Base-by-base conservation (phyloP, 306 rosid genomes). In the Vachellia pachyceras region DNA sequence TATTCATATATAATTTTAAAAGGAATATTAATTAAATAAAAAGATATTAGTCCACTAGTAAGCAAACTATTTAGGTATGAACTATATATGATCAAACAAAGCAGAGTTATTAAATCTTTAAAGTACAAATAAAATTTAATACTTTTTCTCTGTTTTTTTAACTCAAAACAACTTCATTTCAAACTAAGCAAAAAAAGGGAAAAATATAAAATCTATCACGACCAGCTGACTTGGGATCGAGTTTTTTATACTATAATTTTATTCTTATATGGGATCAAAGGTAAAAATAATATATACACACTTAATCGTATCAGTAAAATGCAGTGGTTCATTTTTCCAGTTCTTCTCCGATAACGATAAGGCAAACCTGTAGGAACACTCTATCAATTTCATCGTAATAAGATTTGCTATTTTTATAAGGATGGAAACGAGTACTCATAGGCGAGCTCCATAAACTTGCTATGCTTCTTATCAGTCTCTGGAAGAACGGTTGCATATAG, bases 391-490 rank as follows among this genome's bases (percentile, higher is more conserved):
- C 45, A 39, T 66, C 47, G 3, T 15, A 6, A 65, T 7, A 35
- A 3, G 44, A 66, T 20, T 33, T 18, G 29, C 72, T 39, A 20
- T 39, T 58, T 23, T 57, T 15, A 65, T 39, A n/a, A 8, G 72
- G 72, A 66, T 66, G 29, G n/a, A 15, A 67, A 67, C 72, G n/a
- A 67, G 72, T 67, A 67, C 0, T 67, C 72, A 39, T 18, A 18
- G 1, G 72, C 49, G 0, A 67, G 33, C 7, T 17, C 49, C 39
- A 39, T 15, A 65, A 65, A 36, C 11, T 8, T 65, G 4, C 9
- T 5, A 36, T 7, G 44, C 20, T 14, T 65, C 4, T 35, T 35
- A 35, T 65, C 70, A 10, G 6, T 8, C 17, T 22, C 65, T 10
- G 65, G 65, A 17, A 66, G 14, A 2, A 39, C 46, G 7, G 5